These are phyloP conservation scores for Dictyostelium gargantuum DNA, from an alignment of 208 protist genomes.

Conservation along the genomic window DNA sequence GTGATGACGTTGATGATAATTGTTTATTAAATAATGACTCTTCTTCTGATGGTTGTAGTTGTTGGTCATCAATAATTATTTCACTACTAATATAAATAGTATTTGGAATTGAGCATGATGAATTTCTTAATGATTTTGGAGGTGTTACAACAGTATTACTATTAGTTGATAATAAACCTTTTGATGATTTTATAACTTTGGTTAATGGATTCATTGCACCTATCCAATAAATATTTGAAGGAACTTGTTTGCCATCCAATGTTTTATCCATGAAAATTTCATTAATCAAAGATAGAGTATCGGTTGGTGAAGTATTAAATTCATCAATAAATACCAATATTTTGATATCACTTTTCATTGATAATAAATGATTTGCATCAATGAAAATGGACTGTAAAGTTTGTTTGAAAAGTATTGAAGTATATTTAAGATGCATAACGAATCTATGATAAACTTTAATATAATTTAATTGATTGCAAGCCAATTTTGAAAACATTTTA, in stretches of 20 bases:
- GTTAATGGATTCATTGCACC: conserved; percentile 77
- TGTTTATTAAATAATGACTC: not conserved
- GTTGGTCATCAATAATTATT: not conserved
- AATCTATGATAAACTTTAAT: conserved; percentile 73
- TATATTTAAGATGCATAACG: conserved; percentile 75
- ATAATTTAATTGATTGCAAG: not conserved
- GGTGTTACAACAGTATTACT: not conserved
- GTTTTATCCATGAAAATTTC: conserved; percentile 74
- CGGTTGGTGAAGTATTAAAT: conserved; percentile 66
- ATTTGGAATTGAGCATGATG: not conserved
- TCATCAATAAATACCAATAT: conserved; percentile 81
- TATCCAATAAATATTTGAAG: conserved; percentile 75
- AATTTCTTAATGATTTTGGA: not conserved
- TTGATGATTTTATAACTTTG: not conserved
- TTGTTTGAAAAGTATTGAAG: conserved; percentile 32
- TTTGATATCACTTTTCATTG: not conserved
- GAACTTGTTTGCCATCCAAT: conserved; percentile 71
- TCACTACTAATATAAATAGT: too few relatives aligned
- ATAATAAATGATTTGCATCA: not conserved
- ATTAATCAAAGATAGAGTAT: conserved; percentile 69
- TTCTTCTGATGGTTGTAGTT: not conserved
- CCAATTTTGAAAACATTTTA: not conserved
- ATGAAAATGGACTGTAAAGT: conserved; percentile 7
- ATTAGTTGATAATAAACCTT: not conserved
- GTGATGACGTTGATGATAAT: not conserved